Evolutionary conservation across 108 stramenopile genomes (phyloP).

Genomic region (Cyclostephanos tholiformis): DNA sequence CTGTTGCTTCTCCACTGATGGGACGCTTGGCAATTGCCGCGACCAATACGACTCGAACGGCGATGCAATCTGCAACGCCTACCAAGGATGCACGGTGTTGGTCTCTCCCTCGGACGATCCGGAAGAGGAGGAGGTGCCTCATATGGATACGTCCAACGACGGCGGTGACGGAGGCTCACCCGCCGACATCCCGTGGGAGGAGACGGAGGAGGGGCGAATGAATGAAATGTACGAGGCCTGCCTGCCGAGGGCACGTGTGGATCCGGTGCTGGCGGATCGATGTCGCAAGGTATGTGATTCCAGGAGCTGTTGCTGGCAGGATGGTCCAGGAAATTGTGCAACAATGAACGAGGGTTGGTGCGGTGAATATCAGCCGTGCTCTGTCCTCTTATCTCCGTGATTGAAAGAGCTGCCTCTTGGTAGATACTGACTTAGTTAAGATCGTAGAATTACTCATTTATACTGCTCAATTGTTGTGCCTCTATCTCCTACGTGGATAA

Average conservation of each 20-base stretch:
- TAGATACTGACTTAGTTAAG: too few relatives aligned
- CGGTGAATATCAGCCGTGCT: constrained; percentile 29
- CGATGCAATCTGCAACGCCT: constrained; percentile 33
- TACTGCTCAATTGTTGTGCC: too few relatives aligned
- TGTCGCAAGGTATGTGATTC: constrained; percentile 26
- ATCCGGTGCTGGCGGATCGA: constrained; percentile 7
- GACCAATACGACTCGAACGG: constrained; percentile 4
- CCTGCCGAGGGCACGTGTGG: constrained; percentile 3
- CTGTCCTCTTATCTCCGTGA: constrained; percentile 1
- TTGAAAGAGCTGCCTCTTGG: too few relatives aligned
- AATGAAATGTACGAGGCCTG: constrained; percentile 20
- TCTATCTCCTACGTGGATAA: too few relatives aligned
- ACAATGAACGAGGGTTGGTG: constrained; percentile 33
- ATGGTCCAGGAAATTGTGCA: constrained; percentile 32
- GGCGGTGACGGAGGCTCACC: neutral
- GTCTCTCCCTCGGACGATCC: neutral
- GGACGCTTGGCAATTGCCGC: constrained; percentile 32
- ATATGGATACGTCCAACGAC: neutral
- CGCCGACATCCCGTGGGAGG: too few relatives aligned
- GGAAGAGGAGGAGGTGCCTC: neutral
- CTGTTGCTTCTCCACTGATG: constrained; percentile 29
- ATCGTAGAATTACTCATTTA: too few relatives aligned
- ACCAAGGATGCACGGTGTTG: constrained; percentile 27
- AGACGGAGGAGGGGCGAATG: neutral
- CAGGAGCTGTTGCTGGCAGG: constrained; percentile 30